These are phyloP conservation scores for Aureobasidium sp. DNA, from an alignment of 2,329 filamentous ascomycete genomes.

Conservation along the genomic window DNA sequence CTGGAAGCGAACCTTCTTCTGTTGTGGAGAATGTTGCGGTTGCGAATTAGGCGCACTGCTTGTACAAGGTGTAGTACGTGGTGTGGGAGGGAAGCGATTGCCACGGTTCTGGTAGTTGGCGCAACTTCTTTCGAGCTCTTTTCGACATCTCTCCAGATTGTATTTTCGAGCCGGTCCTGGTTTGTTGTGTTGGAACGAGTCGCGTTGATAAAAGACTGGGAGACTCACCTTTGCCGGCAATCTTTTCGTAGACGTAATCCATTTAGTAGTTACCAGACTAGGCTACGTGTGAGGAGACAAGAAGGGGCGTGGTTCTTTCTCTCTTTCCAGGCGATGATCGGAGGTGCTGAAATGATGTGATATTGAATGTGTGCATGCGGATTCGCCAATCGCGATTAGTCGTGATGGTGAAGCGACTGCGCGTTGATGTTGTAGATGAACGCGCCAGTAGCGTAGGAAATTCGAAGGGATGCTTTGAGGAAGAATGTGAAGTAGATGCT, in stretches of 20 bases:
- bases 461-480: neutral
- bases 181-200: neutral
- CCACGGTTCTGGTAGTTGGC: neutral
- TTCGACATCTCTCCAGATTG: neutral
- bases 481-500: neutral
- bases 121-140: slow-evolving; percentile 1
- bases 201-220: no score
- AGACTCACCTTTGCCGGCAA: slow-evolving; percentile 1
- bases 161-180: neutral
- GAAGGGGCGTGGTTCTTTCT: no score
- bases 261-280: neutral
- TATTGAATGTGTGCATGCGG: neutral
- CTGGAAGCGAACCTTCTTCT: neutral
- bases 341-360: neutral
- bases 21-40: neutral
- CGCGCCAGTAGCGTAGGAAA: neutral
- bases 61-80: neutral
- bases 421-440: neutral
- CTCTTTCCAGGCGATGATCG: neutral
- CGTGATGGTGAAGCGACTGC: neutral
- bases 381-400: neutral
- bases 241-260: slow-evolving; percentile 1
- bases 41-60: neutral
- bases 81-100: neutral
- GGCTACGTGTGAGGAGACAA: no score